phyloP scores from a whole-genome alignment of 2,329 filamentous ascomycete genomes.

The Dichotomopilus funicola region DNA sequence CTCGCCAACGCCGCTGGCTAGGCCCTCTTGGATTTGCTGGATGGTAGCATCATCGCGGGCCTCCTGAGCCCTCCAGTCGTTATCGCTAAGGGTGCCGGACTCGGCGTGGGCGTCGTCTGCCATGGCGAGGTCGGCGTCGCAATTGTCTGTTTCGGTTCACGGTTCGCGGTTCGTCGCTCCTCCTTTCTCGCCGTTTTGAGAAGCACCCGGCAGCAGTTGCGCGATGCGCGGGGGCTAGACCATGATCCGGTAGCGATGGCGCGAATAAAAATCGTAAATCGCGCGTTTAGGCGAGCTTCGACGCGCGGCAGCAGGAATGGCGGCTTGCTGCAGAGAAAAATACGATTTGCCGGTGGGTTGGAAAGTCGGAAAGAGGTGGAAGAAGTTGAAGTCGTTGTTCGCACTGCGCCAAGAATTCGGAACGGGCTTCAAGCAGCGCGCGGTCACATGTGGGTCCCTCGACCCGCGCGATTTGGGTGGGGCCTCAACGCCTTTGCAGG shows the following conservation, averaged over 20 bases:
- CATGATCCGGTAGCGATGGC: constrained; percentile 12
- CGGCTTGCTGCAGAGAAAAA: neutral
- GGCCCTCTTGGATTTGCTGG: constrained; percentile 12
- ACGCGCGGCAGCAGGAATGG: no score
- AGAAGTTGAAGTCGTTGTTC: neutral
- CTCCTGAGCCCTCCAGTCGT: constrained; percentile 22
- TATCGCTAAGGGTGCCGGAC: constrained; percentile 16
- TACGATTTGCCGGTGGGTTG: neutral
- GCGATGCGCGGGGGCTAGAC: constrained; percentile 16
- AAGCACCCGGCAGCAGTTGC: constrained; percentile 9
- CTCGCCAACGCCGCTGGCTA: constrained; percentile 39
- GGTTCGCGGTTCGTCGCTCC: constrained; percentile 8
- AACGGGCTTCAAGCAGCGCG: neutral
- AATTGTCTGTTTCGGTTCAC: constrained; percentile 3
- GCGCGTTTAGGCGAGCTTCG: neutral
- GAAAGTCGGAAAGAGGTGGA: neutral
- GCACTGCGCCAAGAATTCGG: constrained; percentile 4
- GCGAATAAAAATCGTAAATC: neutral
- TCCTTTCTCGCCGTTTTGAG: no score
- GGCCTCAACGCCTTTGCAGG: neutral
- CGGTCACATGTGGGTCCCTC: neutral
- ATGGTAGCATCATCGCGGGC: constrained; percentile 21
- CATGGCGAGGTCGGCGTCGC: constrained; percentile 14
- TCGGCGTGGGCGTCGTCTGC: constrained; percentile 15
- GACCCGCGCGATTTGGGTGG: neutral